Evolutionary conservation across 257 asterid genomes (phyloP).

Genomic region (Leonotis leonurus): DNA sequence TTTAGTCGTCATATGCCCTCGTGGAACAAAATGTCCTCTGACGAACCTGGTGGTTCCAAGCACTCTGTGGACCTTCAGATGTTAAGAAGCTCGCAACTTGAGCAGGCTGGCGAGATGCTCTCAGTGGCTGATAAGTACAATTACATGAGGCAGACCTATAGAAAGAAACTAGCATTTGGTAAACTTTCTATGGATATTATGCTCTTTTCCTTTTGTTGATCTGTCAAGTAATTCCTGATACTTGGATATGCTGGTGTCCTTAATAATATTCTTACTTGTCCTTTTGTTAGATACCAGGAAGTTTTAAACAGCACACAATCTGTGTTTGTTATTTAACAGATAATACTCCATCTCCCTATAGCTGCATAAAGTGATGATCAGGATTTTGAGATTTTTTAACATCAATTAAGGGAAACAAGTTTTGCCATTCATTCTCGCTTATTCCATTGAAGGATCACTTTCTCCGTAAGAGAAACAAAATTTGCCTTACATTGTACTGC

Average conservation of each 20-base stretch:
- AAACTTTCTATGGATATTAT: slow-evolving; percentile 21
- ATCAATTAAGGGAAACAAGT: background rate
- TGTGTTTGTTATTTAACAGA: no score
- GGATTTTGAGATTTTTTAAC: background rate
- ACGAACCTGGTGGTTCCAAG: slow-evolving; percentile 36
- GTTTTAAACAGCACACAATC: background rate
- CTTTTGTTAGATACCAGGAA: background rate
- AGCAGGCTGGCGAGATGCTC: slow-evolving; percentile 53
- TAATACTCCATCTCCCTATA: no score
- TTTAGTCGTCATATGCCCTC: slow-evolving; percentile 56
- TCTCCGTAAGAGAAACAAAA: background rate
- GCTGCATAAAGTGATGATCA: slow-evolving; percentile 1
- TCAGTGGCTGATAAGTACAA: slow-evolving; percentile 87
- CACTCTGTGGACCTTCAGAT: slow-evolving; percentile 46
- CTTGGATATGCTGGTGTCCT: slow-evolving; percentile 12
- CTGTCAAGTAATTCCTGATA: background rate
- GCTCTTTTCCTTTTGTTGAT: slow-evolving; percentile 16
- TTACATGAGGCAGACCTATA: slow-evolving; percentile 67
- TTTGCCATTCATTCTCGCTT: background rate
- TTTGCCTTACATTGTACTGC: background rate
- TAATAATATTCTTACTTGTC: background rate
- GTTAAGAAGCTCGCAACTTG: slow-evolving; percentile 47
- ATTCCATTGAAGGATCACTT: no score
- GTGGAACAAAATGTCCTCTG: slow-evolving; percentile 42
- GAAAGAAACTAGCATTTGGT: slow-evolving; percentile 83